phyloP scores from a whole-genome alignment of 306 rosid species.

The Spatholobus suberectus region DNA sequence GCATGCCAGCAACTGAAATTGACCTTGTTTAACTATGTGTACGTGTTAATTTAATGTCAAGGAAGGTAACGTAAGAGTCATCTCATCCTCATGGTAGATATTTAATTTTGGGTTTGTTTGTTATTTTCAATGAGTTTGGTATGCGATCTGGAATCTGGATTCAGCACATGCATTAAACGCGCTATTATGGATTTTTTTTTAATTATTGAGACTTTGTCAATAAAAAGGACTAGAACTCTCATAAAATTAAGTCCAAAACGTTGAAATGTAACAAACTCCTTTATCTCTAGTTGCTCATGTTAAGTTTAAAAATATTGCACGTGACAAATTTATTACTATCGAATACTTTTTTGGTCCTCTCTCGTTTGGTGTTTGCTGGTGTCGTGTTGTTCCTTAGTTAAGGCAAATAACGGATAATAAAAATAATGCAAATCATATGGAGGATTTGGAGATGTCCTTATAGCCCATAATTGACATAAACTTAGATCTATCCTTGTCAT shows the following conservation, averaged over 20 bases:
- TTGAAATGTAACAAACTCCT: slow-evolving; percentile 14
- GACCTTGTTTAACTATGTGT: background rate
- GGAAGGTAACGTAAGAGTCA: slow-evolving; percentile 10
- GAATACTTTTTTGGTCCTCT: background rate
- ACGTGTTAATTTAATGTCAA: slow-evolving; percentile 17
- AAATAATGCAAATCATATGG: background rate
- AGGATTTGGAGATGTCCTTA: background rate
- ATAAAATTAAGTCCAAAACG: background rate
- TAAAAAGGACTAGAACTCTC: background rate
- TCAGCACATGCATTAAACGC: slow-evolving; percentile 45
- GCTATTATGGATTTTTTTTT: background rate
- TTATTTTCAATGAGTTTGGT: slow-evolving; percentile 32
- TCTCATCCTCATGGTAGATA: slow-evolving; percentile 16
- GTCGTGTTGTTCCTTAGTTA: slow-evolving; percentile 8
- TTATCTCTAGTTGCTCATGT: slow-evolving; percentile 17
- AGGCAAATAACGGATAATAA: slow-evolving; percentile 1
- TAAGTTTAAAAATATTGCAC: slow-evolving; percentile 20
- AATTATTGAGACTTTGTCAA: slow-evolving; percentile 8
- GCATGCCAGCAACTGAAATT: slow-evolving; percentile 34
- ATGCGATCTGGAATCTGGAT: slow-evolving; percentile 19
- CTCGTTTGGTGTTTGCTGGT: slow-evolving; percentile 1
- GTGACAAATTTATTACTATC: slow-evolving; percentile 34
- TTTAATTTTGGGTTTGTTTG: background rate
- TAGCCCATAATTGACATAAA: background rate
- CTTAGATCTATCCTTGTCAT: background rate